Conservation (phyloP, 2,329 filamentous ascomycete genomes). For the Periconia macrospinosa region DNA sequence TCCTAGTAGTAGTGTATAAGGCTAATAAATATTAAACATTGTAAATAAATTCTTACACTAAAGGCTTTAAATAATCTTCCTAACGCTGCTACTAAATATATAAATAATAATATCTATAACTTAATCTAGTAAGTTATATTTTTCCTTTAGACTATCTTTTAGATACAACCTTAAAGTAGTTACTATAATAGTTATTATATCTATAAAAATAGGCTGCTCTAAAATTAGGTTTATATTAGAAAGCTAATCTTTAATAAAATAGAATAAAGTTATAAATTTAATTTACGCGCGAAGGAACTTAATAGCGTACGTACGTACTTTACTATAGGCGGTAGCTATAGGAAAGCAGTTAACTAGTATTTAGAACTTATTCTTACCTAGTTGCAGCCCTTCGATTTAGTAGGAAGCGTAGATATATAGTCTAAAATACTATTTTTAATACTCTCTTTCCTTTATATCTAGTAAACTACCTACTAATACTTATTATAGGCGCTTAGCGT, state of each 20-base stretch:
- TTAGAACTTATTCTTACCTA: constrained; percentile 9
- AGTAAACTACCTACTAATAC: constrained; percentile 7
- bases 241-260: constrained; percentile 4
- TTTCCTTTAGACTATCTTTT: constrained; percentile 1
- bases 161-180: constrained; percentile 1
- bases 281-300: constrained; percentile 5
- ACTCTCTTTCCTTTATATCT: constrained; percentile 3
- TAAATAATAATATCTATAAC: constrained; percentile 9
- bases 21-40: constrained; percentile 6
- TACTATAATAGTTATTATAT: constrained; percentile 9
- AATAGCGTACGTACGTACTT: constrained; percentile 6
- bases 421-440: constrained; percentile 6
- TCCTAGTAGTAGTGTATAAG: constrained; percentile 5
- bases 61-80: constrained; percentile 8
- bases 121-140: constrained; percentile 9
- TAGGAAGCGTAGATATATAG: constrained; percentile 5
- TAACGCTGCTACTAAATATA: constrained; percentile 10
- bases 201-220: constrained; percentile 8
- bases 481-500: constrained; percentile 9
- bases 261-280: neutral
- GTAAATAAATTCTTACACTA: constrained; percentile 4
- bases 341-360: constrained; percentile 11
- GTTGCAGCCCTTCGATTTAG: constrained; percentile 3
- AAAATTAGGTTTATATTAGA: constrained; percentile 2
- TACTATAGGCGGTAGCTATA: constrained; percentile 6